Evolutionary conservation across 176 grass and related monocot species (phyloP).

Genomic region (Alopecurus myosuroides): DNA sequence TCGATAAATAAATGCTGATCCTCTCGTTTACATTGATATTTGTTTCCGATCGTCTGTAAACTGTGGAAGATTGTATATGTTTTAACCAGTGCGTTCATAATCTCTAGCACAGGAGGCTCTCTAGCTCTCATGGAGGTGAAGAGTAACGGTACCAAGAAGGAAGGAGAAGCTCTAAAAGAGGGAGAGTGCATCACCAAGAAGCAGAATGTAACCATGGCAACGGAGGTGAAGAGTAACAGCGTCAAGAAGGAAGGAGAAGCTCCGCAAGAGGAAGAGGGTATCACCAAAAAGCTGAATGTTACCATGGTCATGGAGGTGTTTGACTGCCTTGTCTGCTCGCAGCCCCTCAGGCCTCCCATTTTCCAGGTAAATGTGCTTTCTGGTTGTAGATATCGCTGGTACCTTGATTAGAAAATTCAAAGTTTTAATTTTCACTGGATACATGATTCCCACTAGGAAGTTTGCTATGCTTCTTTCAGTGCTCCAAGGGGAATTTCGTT

Average conservation of each 20-base stretch:
- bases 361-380: not conserved
- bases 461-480: not conserved
- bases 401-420: not conserved
- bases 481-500: constrained; percentile 11
- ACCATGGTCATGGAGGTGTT: not conserved
- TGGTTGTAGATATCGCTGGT: not conserved
- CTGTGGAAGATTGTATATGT: not conserved
- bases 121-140: not conserved
- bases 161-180: not conserved
- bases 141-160: not conserved
- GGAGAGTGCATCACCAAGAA: not conserved
- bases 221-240: not conserved
- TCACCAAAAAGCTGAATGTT: not conserved
- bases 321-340: not conserved
- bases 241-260: not conserved
- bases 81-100: not conserved
- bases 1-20: no score
- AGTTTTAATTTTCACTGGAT: not conserved
- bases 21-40: no score
- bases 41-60: not conserved
- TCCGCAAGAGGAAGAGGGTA: not conserved
- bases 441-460: not conserved
- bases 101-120: not conserved
- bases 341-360: not conserved
- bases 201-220: not conserved